Evolutionary conservation across 768 basidiomycete genomes (phyloP), one percentile per base, ranked within the genome.

Genomic region (Mrakia frigida): DNA sequence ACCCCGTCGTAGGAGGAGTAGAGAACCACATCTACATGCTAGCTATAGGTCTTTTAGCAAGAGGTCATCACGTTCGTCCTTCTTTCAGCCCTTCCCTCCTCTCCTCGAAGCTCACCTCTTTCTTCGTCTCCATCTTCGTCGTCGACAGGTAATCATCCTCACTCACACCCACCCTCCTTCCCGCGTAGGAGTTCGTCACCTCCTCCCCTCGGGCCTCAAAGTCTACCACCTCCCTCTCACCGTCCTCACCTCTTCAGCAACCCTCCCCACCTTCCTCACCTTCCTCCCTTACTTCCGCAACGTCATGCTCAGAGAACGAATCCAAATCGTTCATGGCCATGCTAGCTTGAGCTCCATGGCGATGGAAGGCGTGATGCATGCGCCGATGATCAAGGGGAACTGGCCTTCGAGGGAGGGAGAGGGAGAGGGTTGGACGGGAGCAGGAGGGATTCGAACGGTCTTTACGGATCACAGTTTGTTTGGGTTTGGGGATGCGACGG

Each of bases 381-480:
- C 94, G 0, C 91, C 94, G 79, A 85, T 93, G 28, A 87, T 98
- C 85, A 63, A 63, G 91, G 92, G 37, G 33, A 14, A 50, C 46
- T 50, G 46, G 46, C 46, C 46, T 16, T 18, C 6, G 50, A 37
- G 28, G 39, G 16, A 56, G 37, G 61, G 21, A 25, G 33, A 23
- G 46, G 46, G 21, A 18, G 46, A 50, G 13, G 46, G 37, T 35
- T 35, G 39, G 41, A 18, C 35, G 37, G 61, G 31, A 63, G 61
- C 14, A 37, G 61, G 61, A 63, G 75, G 74, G 1, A 86, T 98
- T 18, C 89, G 91, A 56, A 94, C 93, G 0, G 92, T 98, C 14
- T 96, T 98, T 82, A 98, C 97, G 0, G 97, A 99, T 83, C 96
- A 99, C 80, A 94, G 92, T 80, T 84, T 99, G 37, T 98, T 98